Evolutionary conservation across 192 early-diverging fungal genomes (phyloP), one percentile per base, ranked within the genome.

Genomic region (Rhizophagus clarus): DNA sequence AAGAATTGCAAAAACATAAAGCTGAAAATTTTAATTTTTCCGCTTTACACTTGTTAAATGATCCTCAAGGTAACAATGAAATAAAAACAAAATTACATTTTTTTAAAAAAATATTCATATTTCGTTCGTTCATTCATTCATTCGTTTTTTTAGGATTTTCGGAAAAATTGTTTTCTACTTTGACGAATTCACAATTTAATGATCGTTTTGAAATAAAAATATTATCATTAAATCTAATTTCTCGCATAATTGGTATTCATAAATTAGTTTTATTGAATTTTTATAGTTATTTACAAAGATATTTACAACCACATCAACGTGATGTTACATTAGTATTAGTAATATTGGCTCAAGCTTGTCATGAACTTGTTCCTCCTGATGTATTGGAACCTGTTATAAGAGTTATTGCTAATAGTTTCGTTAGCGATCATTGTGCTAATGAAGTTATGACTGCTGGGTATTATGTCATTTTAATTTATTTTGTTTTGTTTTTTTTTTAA

Each of bases 391-490:
- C 94, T 12, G 91, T 97, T 9, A 84, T 99, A n/a, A 92, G 93
- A 77, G 94, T 94, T 14, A 92, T 98, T 24, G 96, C 98, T 17
- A 95, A 99, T 85, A 95, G 95, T 87, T 99, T 99, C 91, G 93
- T 99, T 29, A 95, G 95, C 56, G 95, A 94, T 80, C 96, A 96
- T 83, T 92, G 90, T 60, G 87, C 97, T 10, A 89, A 91, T 8
- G 98, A 99, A 83, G 98, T 99, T 49, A 96, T 99, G 87, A 92
- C 94, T 20, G 97, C 97, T 7, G 98, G 97, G 82, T 88, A 86
- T 42, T 42, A 42, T 10, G 40, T 42, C 10, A 75, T 66, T 77
- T 22, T 37, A 62, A 34, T 34, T 28, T 26, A 31, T 17, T 56
- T 49, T 14, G 14, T 14, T 49, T 49, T n/a, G n/a, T n/a, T 34